These are phyloP conservation scores for Hyaloscypha bicolor DNA, from an alignment of 495 filamentous ascomycete genomes.

Conservation along the genomic window DNA sequence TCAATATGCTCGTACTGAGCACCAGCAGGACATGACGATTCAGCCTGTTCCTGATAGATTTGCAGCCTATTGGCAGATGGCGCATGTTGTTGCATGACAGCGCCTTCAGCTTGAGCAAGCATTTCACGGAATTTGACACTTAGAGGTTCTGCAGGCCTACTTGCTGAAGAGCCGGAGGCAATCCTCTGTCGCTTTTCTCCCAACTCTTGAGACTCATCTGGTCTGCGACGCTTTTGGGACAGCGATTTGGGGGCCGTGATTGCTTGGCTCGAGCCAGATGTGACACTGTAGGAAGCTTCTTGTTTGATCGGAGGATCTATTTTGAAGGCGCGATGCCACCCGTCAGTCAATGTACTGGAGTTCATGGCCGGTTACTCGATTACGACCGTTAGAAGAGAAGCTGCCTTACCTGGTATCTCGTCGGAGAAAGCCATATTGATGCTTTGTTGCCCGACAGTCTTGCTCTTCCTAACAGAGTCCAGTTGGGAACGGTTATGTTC, in stretches of 20 bases:
- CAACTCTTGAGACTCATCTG: slow-evolving; percentile 17
- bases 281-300: neutral
- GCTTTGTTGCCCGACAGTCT: too few species aligned
- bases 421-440: too few species aligned
- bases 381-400: too few species aligned
- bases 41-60: neutral
- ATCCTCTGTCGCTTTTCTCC: slow-evolving; percentile 32
- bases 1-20: neutral
- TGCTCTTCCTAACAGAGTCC: too few species aligned
- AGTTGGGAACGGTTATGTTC: too few species aligned
- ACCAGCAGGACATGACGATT: neutral
- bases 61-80: neutral
- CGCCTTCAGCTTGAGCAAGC: slow-evolving; percentile 25
- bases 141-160: neutral
- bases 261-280: neutral
- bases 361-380: neutral
- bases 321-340: neutral
- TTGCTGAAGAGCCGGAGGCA: neutral
- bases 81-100: slow-evolving; percentile 14
- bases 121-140: slow-evolving; percentile 23
- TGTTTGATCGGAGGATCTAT: neutral
- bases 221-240: slow-evolving; percentile 23
- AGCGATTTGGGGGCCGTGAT: slow-evolving; percentile 11
- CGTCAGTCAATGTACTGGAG: neutral
- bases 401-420: too few species aligned